Base-by-base conservation (phyloP, 202 grass and related monocot genomes). In the Setaria italica region DNA sequence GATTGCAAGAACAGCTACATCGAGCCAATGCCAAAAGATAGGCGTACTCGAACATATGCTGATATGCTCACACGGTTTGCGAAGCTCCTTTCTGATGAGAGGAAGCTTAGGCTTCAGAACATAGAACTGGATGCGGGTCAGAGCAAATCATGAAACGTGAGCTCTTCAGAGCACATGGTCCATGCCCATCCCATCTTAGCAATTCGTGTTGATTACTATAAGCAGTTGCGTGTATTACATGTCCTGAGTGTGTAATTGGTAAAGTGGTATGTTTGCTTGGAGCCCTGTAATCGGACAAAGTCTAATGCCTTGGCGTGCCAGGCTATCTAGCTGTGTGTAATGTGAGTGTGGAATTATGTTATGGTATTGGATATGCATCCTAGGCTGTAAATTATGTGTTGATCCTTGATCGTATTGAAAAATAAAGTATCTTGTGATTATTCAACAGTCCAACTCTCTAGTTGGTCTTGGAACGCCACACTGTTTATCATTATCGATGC, bases 71-170 rank as follows among this genome's bases (percentile, higher is more conserved):
- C 65, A 33, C 46, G 9, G 68, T 88, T 79, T 42, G 88, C 85
- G n/a, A 92, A 82, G 25, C 34, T 77, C 37, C 82, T 92, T 65
- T 92, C 85, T 3, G 41, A 85, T 1, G 81, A 92, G 79, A 90
- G 88, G 70, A 90, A 85, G 51, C 58, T 75, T 43, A 86, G 83
- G 73, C 71, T 88, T 11, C 76, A 16, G n/a, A 81, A 81, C 67
- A 73, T 87, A 49, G 72, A 66, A 9, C 48, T 81, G 69, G 69
- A 87, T 56, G 58, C 25, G n/a, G 15, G 47, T 17, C 84, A 29
- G 34, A 56, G 67, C 77, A 67, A 50, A 74, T 17, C 48, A 1
- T 66, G 68, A 80, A 35, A 63, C 11, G 9, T 83, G 86, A 88
- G 46, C 34, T 63, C 15, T 71, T 43, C 11, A 12, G 55, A 83